Evolutionary conservation across 2,329 filamentous ascomycete genomes (phyloP).

Genomic region (Teratosphaeria destructans): DNA sequence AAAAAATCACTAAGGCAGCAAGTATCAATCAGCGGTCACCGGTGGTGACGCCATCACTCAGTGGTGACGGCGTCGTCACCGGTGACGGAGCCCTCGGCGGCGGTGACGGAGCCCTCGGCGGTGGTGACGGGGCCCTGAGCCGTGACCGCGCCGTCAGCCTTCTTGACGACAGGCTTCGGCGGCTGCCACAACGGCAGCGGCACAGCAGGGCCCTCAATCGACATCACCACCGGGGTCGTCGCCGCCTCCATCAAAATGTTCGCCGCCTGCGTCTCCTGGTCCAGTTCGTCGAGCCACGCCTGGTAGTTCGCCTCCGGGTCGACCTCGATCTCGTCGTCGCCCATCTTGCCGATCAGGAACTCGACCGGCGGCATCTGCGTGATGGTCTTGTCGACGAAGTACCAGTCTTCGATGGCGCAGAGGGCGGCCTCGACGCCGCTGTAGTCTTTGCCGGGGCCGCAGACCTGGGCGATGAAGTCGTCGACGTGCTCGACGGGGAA

Average conservation of each 20-base stretch:
- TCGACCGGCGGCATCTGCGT: constrained; percentile 20
- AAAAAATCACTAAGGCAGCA: neutral
- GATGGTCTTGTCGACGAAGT: constrained; percentile 9
- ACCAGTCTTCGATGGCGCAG: constrained; percentile 13
- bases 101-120: neutral
- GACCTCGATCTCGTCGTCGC: constrained; percentile 11
- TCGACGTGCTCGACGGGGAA: constrained; percentile 13
- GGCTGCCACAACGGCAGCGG: neutral
- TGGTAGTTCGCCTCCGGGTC: constrained; percentile 16
- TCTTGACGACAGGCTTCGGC: neutral
- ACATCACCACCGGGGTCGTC: neutral
- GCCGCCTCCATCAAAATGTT: neutral
- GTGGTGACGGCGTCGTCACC: neutral
- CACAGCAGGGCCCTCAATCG: neutral
- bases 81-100: too few relatives aligned
- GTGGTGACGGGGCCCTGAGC: neutral
- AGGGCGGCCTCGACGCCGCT: constrained; percentile 15
- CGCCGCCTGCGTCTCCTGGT: neutral
- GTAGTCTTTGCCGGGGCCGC: constrained; percentile 9
- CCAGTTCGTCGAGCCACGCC: constrained; percentile 8
- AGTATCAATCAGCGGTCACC: neutral
- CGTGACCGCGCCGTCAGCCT: neutral
- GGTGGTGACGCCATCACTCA: too few relatives aligned
- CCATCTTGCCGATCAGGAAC: constrained; percentile 17
- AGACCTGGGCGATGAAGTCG: constrained; percentile 12